phyloP scores from a whole-genome alignment of 306 rosid genomes.

The Urtica urens region DNA sequence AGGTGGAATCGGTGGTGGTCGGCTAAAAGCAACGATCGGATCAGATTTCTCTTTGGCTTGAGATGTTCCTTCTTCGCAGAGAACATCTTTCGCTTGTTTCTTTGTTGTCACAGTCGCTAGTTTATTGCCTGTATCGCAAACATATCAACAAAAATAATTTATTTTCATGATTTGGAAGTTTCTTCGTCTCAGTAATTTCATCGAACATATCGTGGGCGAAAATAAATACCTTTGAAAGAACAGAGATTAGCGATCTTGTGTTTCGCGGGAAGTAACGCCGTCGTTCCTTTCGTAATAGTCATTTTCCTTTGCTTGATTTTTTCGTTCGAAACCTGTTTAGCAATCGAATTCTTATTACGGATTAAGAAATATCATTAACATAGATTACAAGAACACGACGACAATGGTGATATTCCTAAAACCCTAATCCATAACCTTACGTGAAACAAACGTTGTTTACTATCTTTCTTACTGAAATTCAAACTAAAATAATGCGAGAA shows the following conservation, averaged over 20 bases:
- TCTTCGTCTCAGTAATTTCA: neutral
- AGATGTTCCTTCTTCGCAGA: slow-evolving; percentile 20
- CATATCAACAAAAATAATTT: neutral
- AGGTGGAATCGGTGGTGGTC: slow-evolving; percentile 69
- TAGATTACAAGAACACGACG: too few relatives aligned
- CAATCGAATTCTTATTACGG: too few relatives aligned
- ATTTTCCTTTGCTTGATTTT: too few relatives aligned
- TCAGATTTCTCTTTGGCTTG: slow-evolving; percentile 32
- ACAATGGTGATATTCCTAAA: too few relatives aligned
- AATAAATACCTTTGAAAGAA: slow-evolving; percentile 31
- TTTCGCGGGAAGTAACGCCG: slow-evolving; percentile 20
- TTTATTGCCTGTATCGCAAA: slow-evolving; percentile 22
- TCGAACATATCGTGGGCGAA: neutral
- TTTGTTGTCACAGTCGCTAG: slow-evolving; percentile 26
- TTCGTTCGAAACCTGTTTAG: too few relatives aligned
- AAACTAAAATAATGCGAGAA: too few relatives aligned
- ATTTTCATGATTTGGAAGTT: neutral
- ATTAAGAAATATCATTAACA: too few relatives aligned
- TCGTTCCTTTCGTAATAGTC: slow-evolving; percentile 37
- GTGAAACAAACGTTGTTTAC: too few relatives aligned
- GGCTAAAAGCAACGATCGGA: slow-evolving; percentile 40
- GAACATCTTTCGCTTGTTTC: slow-evolving; percentile 29
- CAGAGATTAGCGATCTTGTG: slow-evolving; percentile 28
- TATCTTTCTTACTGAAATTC: too few relatives aligned
- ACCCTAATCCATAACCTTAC: too few relatives aligned